Conservation (phyloP, 331 rosid genomes). For the Erythrophleum ivorense region DNA sequence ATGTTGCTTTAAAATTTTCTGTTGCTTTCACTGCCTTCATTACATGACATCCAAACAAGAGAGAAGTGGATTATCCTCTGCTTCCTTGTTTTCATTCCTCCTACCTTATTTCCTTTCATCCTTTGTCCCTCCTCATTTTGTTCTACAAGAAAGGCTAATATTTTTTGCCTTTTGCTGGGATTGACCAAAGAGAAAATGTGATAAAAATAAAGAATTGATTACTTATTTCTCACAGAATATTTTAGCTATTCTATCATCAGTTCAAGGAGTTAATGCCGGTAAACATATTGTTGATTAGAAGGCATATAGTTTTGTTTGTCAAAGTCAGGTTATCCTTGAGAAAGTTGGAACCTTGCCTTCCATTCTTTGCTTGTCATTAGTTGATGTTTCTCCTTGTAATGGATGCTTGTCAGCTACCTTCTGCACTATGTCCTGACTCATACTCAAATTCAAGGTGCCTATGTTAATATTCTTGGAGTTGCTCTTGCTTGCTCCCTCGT, state of each 20-base stretch:
- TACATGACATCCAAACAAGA: neutral
- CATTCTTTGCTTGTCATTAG: slow-evolving; percentile 44
- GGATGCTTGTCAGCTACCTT: slow-evolving; percentile 73
- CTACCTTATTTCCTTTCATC: neutral
- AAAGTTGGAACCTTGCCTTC: slow-evolving; percentile 36
- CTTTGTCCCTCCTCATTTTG: neutral
- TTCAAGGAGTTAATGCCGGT: slow-evolving; percentile 7
- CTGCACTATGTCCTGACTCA: slow-evolving; percentile 75
- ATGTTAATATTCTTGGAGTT: slow-evolving; percentile 57
- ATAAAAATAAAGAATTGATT: slow-evolving; percentile 17
- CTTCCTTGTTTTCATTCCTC: neutral
- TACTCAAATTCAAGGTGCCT: slow-evolving; percentile 58
- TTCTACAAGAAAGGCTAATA: neutral
- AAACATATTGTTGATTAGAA: slow-evolving; percentile 3
- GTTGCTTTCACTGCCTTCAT: neutral
- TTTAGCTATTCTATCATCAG: slow-evolving; percentile 12
- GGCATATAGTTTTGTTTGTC: slow-evolving; percentile 5
- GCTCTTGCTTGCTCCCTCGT: slow-evolving; percentile 72
- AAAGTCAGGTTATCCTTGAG: neutral
- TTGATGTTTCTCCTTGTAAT: slow-evolving; percentile 40
- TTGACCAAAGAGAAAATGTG: slow-evolving; percentile 10
- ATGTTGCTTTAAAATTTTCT: neutral
- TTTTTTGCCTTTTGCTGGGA: slow-evolving; percentile 16
- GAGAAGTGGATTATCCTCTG: neutral
- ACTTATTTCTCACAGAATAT: slow-evolving; percentile 27